A percentile compares a stretch with the other conserved stretches of the same genome.
phyloP scores from a whole-genome alignment of 306 rosid species.

The Pyrus betulifolia region DNA sequence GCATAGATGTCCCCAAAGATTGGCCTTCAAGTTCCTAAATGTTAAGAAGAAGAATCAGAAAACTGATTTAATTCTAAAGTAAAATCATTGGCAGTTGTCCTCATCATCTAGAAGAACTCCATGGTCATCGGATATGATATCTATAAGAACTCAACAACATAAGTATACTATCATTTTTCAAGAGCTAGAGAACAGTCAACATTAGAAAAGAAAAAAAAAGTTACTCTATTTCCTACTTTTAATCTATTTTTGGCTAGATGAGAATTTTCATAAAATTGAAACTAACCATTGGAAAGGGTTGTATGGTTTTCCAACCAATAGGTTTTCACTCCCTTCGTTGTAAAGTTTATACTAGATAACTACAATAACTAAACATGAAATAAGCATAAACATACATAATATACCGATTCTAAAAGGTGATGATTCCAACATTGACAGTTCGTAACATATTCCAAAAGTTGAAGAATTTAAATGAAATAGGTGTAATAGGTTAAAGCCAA shows the following conservation, averaged over 20 bases:
- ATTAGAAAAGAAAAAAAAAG: neutral
- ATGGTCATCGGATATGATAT: too few species aligned
- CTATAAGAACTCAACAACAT: too few species aligned
- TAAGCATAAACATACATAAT: neutral
- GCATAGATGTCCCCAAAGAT: conserved; percentile 67
- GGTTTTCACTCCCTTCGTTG: neutral
- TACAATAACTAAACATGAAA: neutral
- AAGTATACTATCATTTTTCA: too few species aligned
- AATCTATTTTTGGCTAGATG: neutral
- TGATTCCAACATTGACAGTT: neutral
- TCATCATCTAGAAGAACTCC: too few species aligned
- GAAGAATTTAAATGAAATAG: neutral
- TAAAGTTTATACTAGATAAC: neutral
- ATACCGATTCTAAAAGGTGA: neutral
- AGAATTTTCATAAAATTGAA: neutral
- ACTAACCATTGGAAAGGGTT: neutral
- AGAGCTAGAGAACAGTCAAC: neutral
- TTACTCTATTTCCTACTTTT: neutral
- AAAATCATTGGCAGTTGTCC: neutral
- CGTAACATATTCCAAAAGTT: neutral
- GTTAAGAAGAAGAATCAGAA: conserved; percentile 4
- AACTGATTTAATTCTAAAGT: conserved; percentile 1
- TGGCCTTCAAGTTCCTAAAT: conserved; percentile 77
- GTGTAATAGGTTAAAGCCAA: neutral
- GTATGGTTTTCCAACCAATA: neutral